Percentiles rank a stretch among this genome's conserved stretches.
These are phyloP conservation scores for Exophiala sideris DNA, from an alignment of 2,329 filamentous ascomycete species.

Conservation along the genomic window DNA sequence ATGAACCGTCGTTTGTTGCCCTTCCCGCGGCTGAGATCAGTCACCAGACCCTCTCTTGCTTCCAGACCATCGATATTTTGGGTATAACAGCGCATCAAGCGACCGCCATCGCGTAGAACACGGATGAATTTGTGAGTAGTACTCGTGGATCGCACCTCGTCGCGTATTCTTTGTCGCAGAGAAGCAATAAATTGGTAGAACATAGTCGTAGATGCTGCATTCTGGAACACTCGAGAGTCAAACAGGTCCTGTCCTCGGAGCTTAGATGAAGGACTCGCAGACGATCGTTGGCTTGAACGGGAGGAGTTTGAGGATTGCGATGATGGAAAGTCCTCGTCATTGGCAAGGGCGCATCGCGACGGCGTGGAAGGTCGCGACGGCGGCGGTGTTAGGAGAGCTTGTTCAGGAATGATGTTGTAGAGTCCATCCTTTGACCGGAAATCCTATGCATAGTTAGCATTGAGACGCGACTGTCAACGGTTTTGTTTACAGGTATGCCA, in stretches of 20 bases:
- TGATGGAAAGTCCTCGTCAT: conserved; percentile 45
- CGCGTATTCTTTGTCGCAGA: conserved; percentile 59
- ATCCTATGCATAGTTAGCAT: conserved; percentile 22
- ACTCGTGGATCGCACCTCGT: conserved; percentile 58
- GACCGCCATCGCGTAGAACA: conserved; percentile 63
- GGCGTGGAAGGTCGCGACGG: conserved; percentile 26
- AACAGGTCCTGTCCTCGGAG: conserved; percentile 71
- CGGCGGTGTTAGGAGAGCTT: conserved; percentile 37
- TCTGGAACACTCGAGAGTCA: conserved; percentile 66
- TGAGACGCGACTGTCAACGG: neutral
- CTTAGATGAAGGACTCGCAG: conserved; percentile 35
- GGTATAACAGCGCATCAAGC: conserved; percentile 68
- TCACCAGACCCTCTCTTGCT: conserved; percentile 65
- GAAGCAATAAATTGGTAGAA: conserved; percentile 71
- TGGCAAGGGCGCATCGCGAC: conserved; percentile 22
- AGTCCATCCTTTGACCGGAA: conserved; percentile 58
- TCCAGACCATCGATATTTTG: conserved; percentile 75
- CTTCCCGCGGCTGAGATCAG: conserved; percentile 59
- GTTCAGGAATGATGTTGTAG: conserved; percentile 66
- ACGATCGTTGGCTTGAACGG: conserved; percentile 35
- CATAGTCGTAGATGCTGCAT: conserved; percentile 64
- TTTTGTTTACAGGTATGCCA: conserved; percentile 62
- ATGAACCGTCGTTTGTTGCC: conserved; percentile 62
- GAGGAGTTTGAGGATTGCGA: conserved; percentile 41
- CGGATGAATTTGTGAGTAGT: conserved; percentile 67